Percentiles rank a stretch among this genome's conserved stretches.
Evolutionary conservation across 2,329 filamentous ascomycete genomes (phyloP).

Genomic region (Hyphodiscus sp.): DNA sequence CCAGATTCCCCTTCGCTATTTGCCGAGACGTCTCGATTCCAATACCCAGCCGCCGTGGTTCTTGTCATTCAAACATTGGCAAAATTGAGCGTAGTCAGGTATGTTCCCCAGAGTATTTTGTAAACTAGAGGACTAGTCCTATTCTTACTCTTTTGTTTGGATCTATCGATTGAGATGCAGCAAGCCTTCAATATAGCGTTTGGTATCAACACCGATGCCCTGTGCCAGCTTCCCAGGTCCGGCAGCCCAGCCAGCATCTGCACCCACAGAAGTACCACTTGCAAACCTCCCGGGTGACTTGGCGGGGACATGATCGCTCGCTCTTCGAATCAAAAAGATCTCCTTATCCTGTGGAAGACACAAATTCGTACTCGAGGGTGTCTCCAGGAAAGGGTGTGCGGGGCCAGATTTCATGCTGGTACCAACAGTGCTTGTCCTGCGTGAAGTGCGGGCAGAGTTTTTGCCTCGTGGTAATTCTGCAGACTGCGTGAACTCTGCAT

Average conservation of each 20-base stretch:
- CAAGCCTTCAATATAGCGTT: constrained; percentile 67
- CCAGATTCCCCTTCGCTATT: too few relatives aligned
- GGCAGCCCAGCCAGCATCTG: constrained; percentile 41
- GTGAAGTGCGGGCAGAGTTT: constrained; percentile 7
- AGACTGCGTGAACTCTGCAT: not conserved
- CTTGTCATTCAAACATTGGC: too few relatives aligned
- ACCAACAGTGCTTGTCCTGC: constrained; percentile 9
- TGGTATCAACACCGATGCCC: constrained; percentile 71
- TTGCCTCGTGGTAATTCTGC: not conserved
- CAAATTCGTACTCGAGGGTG: not conserved
- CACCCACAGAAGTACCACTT: constrained; percentile 26
- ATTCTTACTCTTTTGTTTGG: not conserved
- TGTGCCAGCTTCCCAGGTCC: constrained; percentile 57
- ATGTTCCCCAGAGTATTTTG: not conserved
- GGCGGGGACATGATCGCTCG: constrained; percentile 43
- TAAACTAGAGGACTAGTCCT: not conserved
- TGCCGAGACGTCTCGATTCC: too few relatives aligned
- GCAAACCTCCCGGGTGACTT: constrained; percentile 14
- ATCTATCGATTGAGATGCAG: constrained; percentile 45
- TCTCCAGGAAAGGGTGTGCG: constrained; percentile 26
- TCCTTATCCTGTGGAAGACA: constrained; percentile 40
- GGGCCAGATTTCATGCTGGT: constrained; percentile 19
- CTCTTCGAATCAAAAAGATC: constrained; percentile 53
- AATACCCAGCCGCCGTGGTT: too few relatives aligned
- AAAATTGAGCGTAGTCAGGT: too few relatives aligned